Conservation (phyloP, 352 stramenopile genomes). For the Phytophthora quininea region DNA sequence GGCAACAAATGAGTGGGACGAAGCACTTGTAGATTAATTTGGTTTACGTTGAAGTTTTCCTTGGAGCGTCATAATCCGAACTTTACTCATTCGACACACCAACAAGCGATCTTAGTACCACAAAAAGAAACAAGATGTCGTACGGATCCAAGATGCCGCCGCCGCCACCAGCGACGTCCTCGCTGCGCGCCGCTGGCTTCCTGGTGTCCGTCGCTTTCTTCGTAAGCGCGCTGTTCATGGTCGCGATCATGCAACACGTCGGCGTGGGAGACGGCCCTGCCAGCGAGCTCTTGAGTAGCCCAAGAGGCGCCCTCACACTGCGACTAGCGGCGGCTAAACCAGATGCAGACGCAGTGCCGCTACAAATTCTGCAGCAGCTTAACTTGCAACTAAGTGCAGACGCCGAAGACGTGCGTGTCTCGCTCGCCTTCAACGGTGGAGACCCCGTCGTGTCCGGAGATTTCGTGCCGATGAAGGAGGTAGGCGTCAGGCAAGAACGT, state of each 20-base stretch:
- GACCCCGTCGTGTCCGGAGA: constrained; percentile 24
- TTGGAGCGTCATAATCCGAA: neutral
- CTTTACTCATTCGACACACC: neutral
- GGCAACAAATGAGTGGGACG: neutral
- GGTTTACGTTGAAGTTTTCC: neutral
- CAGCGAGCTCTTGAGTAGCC: constrained; percentile 9
- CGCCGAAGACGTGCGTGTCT: constrained; percentile 16
- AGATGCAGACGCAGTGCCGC: constrained; percentile 5
- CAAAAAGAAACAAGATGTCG: constrained; percentile 11
- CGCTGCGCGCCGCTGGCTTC: constrained; percentile 25
- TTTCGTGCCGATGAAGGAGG: constrained; percentile 45
- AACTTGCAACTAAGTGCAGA: constrained; percentile 17
- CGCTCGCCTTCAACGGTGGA: constrained; percentile 32
- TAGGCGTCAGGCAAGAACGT: constrained; percentile 3
- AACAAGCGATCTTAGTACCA: neutral
- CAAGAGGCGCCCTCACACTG: constrained; percentile 17
- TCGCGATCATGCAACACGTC: constrained; percentile 37
- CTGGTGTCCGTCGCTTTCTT: constrained; percentile 39
- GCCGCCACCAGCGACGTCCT: constrained; percentile 33
- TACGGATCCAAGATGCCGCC: constrained; percentile 28
- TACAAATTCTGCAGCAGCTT: constrained; percentile 20
- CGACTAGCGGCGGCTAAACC: constrained; percentile 7
- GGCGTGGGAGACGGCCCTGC: constrained; percentile 24
- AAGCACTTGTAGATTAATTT: constrained; percentile 7
- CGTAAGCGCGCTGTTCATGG: constrained; percentile 42